Conservation (phyloP, 2,329 filamentous ascomycete genomes). For the Bretziella fagacearum region DNA sequence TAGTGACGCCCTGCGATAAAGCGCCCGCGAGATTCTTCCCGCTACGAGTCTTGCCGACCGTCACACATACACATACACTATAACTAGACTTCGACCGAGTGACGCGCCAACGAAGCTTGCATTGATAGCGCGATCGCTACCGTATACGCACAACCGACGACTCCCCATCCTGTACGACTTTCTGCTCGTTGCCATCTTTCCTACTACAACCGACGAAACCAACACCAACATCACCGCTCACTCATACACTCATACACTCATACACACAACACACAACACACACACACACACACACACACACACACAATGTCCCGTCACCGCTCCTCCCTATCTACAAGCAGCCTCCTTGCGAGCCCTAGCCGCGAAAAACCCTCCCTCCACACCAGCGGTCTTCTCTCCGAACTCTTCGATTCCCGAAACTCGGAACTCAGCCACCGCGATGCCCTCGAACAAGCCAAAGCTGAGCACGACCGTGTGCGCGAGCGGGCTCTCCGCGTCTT, state of each 20-base stretch:
- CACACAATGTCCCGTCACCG: constrained; percentile 11
- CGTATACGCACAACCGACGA: no score
- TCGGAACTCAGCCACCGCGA: constrained; percentile 45
- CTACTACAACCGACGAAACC: background rate
- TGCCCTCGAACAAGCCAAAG: constrained; percentile 47
- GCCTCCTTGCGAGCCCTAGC: constrained; percentile 20
- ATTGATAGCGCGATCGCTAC: no score
- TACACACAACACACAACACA: background rate
- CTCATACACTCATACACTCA: background rate
- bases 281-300: background rate
- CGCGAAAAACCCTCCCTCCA: constrained; percentile 25
- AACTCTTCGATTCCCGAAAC: constrained; percentile 47
- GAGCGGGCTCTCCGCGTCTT: constrained; percentile 32
- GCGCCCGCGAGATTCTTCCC: background rate
- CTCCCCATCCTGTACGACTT: background rate
- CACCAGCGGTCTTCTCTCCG: constrained; percentile 33
- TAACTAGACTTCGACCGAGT: no score
- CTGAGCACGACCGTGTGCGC: constrained; percentile 49
- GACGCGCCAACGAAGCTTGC: no score
- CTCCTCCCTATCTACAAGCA: constrained; percentile 10
- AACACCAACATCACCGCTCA: background rate
- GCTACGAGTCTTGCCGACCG: background rate
- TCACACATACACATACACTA: no score
- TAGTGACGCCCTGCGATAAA: background rate
- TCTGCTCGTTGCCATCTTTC: background rate